Evolutionary conservation across 352 stramenopile genomes (phyloP), one percentile per base, ranked within the genome.

Genomic region (Pythium biforme): DNA sequence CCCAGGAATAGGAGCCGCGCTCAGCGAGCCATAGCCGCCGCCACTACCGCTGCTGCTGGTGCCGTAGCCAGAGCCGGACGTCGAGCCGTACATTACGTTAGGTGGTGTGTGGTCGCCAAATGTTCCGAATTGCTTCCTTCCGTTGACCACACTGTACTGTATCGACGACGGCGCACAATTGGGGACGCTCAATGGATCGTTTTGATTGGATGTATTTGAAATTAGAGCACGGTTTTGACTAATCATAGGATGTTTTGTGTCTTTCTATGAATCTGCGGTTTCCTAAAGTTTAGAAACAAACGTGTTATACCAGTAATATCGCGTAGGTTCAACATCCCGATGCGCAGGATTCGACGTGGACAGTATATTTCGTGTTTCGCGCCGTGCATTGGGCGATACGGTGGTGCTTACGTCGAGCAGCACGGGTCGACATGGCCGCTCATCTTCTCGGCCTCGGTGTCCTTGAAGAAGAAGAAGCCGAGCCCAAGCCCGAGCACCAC

Each of bases 381-480:
- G 31, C 7, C 6, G 45, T 25, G 6, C 5, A 48, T 50, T 50
- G 14, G 12, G 9, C 14, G 46, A 11, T 33, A 52, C 4, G 33
- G 20, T n/a, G 29, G 1, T 8, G 4, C 27, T 41, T 23, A 98
- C 77, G 49, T 74, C 72, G 25, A 96, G 76, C 14, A 76, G 63
- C 43, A 94, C 74, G 12, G 54, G 54, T 60, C 85, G 12, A 92
- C 70, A 69, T 81, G 89, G 43, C 83, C 85, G 27, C 68, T 77
- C 62, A 90, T 78, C 55, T 77, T 66, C 19, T 91, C 78, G 9
- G 69, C 75, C 37, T 94, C 83, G 0, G 82, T 91, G 68, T 94
- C 82, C 64, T 94, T 94, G 56, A 94, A 94, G 55, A 92, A 62
- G 50, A 79, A 75, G 59, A 94, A 68, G 1, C 85, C 85, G 10